Evolutionary conservation across 2,329 filamentous ascomycete genomes (phyloP).

Genomic region (Knoxdaviesia proteae): DNA sequence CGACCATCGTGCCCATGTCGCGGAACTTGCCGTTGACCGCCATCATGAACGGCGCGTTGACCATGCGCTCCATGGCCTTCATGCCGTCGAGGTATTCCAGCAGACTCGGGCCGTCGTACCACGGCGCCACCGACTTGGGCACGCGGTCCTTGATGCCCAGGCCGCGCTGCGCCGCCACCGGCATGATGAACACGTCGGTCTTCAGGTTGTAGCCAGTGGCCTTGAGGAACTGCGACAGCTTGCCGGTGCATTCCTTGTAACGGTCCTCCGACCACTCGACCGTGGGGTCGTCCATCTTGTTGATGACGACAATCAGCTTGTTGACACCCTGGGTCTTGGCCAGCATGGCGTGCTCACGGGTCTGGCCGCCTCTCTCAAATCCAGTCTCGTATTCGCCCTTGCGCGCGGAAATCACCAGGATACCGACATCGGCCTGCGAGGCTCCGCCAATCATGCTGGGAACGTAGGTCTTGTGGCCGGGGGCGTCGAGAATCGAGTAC

Average conservation of each 20-base stretch:
- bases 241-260: slow-evolving; percentile 81
- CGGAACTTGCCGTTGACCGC: slow-evolving; percentile 88
- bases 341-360: slow-evolving; percentile 89
- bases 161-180: slow-evolving; percentile 74
- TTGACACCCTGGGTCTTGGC: slow-evolving; percentile 97
- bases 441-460: slow-evolving; percentile 96
- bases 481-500: slow-evolving; percentile 92
- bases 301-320: slow-evolving; percentile 84
- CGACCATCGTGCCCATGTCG: slow-evolving; percentile 92
- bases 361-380: slow-evolving; percentile 91
- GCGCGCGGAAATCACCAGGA: slow-evolving; percentile 85
- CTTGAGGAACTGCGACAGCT: slow-evolving; percentile 75
- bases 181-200: slow-evolving; percentile 87
- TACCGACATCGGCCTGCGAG: slow-evolving; percentile 81
- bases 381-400: slow-evolving; percentile 99
- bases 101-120: slow-evolving; percentile 77
- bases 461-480: slow-evolving; percentile 94
- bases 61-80: slow-evolving; percentile 80
- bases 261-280: slow-evolving; percentile 90
- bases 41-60: slow-evolving; percentile 99
- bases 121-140: slow-evolving; percentile 52
- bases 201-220: slow-evolving; percentile 86
- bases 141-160: slow-evolving; percentile 78
- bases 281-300: slow-evolving; percentile 98
- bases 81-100: slow-evolving; percentile 92